Evolutionary conservation across 192 early-diverging fungal species (phyloP), one percentile per base, ranked within the genome.

Genomic region (Coemansia sp.): DNA sequence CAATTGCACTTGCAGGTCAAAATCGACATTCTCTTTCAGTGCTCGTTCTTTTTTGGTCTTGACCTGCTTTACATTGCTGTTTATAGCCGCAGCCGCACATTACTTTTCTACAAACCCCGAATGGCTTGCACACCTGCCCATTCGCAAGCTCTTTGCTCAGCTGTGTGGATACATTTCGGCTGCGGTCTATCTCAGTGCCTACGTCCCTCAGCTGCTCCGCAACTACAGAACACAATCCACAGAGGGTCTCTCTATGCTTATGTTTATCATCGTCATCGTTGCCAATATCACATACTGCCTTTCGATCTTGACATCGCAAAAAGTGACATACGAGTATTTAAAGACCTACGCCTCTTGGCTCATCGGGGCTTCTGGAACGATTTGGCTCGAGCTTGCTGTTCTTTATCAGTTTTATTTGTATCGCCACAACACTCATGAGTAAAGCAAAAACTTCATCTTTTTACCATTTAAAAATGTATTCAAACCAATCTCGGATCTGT

Each of bases 131-230:
- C 59, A 72, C 37, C 43, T 72, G 31, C 58, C 58, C 29, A 21
- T 62, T 49, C 88, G 46, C 55, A 37, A 63, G 9, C 51, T 58
- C 15, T 13, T 87, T 5, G 83, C 88, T 2, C 86, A 92, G 65
- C 23, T 88, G 7, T 82, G 87, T 20, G 93, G 90, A n/a, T 94
- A 90, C 84, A 59, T 75, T 6, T 90, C 88, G 49, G 90, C 90
- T 0, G 25, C 86, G 3, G 75, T 92, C 0, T 94, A 94, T 59
- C 73, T 89, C 4, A 82, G 86, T 46, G 85, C 86, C 2, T 87
- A 92, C 55, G 64, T 93, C 21, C 93, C 93, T 2, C 93, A 94
- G 66, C 87, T 94, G 26, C 70, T 89, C 56, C 83, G 87, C 66
- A 94, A 94, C 78, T 86, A 81, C 67, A 59, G 68, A 23, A 79